Percentiles rank a stretch among this genome's conserved stretches.
phyloP scores from a whole-genome alignment of 805 yeast species.

The Priceomyces haplophilus region DNA sequence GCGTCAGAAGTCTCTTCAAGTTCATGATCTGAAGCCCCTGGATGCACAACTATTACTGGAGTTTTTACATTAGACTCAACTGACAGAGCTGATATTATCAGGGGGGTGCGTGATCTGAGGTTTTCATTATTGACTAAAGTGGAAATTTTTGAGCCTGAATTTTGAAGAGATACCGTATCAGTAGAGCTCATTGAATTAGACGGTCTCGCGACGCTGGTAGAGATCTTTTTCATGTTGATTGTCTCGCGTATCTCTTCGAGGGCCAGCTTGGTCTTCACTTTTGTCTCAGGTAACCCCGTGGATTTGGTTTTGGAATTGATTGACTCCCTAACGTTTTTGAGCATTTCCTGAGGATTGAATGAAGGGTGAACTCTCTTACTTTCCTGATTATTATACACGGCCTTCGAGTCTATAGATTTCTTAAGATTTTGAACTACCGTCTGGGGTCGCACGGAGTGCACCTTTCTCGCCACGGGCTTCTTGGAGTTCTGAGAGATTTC shows the following conservation, averaged over 20 bases:
- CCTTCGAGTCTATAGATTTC: slow-evolving; percentile 23
- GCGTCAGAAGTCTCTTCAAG: too few relatives aligned
- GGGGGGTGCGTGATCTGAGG: neutral
- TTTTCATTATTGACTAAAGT: neutral
- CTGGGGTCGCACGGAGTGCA: neutral
- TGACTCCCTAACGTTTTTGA: slow-evolving; percentile 26
- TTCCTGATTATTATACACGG: slow-evolving; percentile 9
- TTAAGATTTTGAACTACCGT: slow-evolving; percentile 13
- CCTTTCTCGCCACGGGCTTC: neutral
- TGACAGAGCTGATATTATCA: neutral
- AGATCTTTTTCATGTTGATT: slow-evolving; percentile 33
- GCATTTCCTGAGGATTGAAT: slow-evolving; percentile 30
- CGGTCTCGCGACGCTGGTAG: slow-evolving; percentile 11
- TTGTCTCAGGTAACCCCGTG: slow-evolving; percentile 7
- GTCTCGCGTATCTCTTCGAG: slow-evolving; percentile 35
- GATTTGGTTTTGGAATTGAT: slow-evolving; percentile 27
- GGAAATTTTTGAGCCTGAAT: too few relatives aligned
- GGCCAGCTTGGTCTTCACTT: slow-evolving; percentile 21
- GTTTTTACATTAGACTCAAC: neutral
- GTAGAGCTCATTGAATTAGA: slow-evolving; percentile 7
- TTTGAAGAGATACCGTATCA: neutral
- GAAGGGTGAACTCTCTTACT: slow-evolving; percentile 14
- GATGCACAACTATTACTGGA: slow-evolving; percentile 3
- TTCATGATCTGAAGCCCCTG: neutral
- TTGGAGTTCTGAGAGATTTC: neutral